Evolutionary conservation across 345 rosid species (phyloP).

Genomic region (Toxicodendron radicans): DNA sequence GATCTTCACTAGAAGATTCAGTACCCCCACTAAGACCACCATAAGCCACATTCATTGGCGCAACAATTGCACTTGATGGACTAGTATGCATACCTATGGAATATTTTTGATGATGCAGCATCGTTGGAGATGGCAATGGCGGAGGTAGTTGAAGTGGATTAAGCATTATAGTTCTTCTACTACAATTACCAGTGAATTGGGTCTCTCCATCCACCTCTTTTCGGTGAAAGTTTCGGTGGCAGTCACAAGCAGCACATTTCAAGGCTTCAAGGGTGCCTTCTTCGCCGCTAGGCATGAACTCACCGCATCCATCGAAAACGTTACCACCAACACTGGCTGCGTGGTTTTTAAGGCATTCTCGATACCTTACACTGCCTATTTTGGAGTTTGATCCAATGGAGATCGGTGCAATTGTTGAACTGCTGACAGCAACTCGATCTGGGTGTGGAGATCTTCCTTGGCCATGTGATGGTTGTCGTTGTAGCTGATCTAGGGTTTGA

Average conservation of each 20-base stretch:
- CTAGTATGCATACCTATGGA: slow-evolving; percentile 35
- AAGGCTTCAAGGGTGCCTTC: slow-evolving; percentile 82
- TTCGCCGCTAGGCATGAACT: slow-evolving; percentile 96
- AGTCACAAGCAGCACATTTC: slow-evolving; percentile 89
- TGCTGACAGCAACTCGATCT: slow-evolving; percentile 33
- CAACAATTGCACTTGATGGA: slow-evolving; percentile 52
- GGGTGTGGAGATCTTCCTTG: slow-evolving; percentile 36
- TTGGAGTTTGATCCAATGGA: slow-evolving; percentile 40
- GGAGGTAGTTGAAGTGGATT: slow-evolving; percentile 61
- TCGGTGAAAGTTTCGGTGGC: slow-evolving; percentile 96
- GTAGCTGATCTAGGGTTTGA: slow-evolving; percentile 77
- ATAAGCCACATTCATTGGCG: slow-evolving; percentile 73
- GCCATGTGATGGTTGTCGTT: slow-evolving; percentile 18
- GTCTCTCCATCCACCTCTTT: slow-evolving; percentile 63
- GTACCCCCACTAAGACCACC: slow-evolving; percentile 45
- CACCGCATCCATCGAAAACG: slow-evolving; percentile 87
- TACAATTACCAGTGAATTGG: slow-evolving; percentile 28
- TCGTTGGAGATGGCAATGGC: slow-evolving; percentile 42
- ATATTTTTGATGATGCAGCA: slow-evolving; percentile 38
- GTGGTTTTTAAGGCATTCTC: slow-evolving; percentile 91
- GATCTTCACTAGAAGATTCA: slow-evolving; percentile 82
- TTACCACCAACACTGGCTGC: slow-evolving; percentile 87
- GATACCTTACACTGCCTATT: slow-evolving; percentile 41
- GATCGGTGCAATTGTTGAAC: slow-evolving; percentile 27
- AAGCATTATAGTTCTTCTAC: slow-evolving; percentile 34